A percentile compares a stretch with the other conserved stretches of the same genome.
phyloP scores from a whole-genome alignment of 768 basidiomycete species.

The Boletus vinaceobasis region DNA sequence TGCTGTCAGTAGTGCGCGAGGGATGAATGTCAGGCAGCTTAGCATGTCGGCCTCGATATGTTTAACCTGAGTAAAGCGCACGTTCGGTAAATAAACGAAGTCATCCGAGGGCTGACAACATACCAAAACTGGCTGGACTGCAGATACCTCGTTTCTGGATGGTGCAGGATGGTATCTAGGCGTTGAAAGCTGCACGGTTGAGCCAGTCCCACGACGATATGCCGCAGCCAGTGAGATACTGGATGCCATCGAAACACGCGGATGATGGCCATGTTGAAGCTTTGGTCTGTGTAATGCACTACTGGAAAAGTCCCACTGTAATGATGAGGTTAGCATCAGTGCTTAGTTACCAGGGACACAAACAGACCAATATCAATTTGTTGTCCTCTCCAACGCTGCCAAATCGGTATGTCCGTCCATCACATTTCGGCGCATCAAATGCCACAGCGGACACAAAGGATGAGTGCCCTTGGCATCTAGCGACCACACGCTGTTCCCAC shows the following conservation, averaged over 20 bases:
- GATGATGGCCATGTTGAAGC: conserved; percentile 64
- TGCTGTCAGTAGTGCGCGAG: conserved; percentile 73
- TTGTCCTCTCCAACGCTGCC: conserved; percentile 97
- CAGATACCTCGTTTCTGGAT: conserved; percentile 83
- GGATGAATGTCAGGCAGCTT: conserved; percentile 71
- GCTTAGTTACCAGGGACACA: not conserved
- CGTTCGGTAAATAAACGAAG: not conserved
- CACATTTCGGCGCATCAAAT: conserved; percentile 87
- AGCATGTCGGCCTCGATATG: conserved; percentile 78
- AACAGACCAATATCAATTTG: conserved; percentile 78
- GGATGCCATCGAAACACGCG: conserved; percentile 76
- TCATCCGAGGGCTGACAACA: conserved; percentile 21
- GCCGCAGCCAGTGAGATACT: conserved; percentile 68
- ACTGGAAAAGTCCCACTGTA: conserved; percentile 91
- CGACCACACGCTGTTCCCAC: conserved; percentile 90
- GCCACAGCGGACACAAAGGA: conserved; percentile 88
- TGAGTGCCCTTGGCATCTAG: conserved; percentile 95
- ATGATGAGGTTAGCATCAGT: not conserved
- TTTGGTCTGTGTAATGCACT: conserved; percentile 89
- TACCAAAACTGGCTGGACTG: conserved; percentile 88
- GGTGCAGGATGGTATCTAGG: conserved; percentile 83
- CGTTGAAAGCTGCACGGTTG: conserved; percentile 52
- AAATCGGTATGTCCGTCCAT: conserved; percentile 89
- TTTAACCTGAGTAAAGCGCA: conserved; percentile 54
- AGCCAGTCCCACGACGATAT: conserved; percentile 56